Percentiles rank a stretch among this genome's conserved stretches.
Conservation (phyloP, 805 yeast species). For the Metschnikowia matae region DNA sequence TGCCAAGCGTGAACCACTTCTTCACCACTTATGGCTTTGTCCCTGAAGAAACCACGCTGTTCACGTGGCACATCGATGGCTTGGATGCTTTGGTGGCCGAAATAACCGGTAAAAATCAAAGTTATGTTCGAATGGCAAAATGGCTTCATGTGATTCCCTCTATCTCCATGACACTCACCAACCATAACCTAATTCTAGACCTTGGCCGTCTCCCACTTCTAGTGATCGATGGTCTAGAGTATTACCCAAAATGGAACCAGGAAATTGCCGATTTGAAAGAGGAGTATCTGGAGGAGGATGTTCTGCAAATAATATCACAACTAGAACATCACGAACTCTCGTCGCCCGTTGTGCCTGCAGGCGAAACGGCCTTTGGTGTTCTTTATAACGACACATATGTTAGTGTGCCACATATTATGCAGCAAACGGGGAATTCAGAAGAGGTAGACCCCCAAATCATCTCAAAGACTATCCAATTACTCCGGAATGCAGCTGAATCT, state of each 20-base stretch:
- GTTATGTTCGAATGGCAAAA: slow-evolving; percentile 12
- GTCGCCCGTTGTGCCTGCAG: slow-evolving; percentile 4
- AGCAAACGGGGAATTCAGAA: slow-evolving; percentile 6
- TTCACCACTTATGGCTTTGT: slow-evolving; percentile 16
- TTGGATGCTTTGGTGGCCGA: slow-evolving; percentile 1
- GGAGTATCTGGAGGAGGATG: slow-evolving; percentile 2
- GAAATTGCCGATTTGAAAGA: slow-evolving; percentile 9
- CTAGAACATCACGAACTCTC: slow-evolving; percentile 8
- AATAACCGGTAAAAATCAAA: not conserved
- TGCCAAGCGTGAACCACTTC: slow-evolving; percentile 6
- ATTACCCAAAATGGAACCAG: slow-evolving; percentile 11
- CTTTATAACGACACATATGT: slow-evolving; percentile 11
- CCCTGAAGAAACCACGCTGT: slow-evolving; percentile 5
- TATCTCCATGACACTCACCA: slow-evolving; percentile 1
- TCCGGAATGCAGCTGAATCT: slow-evolving; percentile 2
- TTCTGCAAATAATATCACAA: slow-evolving; percentile 2
- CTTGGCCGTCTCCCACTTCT: slow-evolving; percentile 13
- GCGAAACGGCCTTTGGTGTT: slow-evolving; percentile 16
- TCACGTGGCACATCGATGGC: slow-evolving; percentile 9
- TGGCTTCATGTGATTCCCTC: slow-evolving; percentile 16
- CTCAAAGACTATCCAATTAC: not conserved
- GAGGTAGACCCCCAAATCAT: slow-evolving; percentile 1
- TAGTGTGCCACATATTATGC: slow-evolving; percentile 9
- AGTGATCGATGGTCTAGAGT: slow-evolving; percentile 14
- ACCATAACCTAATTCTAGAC: slow-evolving; percentile 4